Evolutionary conservation across 305 asterid species (phyloP).

Genomic region (Lippia alba): DNA sequence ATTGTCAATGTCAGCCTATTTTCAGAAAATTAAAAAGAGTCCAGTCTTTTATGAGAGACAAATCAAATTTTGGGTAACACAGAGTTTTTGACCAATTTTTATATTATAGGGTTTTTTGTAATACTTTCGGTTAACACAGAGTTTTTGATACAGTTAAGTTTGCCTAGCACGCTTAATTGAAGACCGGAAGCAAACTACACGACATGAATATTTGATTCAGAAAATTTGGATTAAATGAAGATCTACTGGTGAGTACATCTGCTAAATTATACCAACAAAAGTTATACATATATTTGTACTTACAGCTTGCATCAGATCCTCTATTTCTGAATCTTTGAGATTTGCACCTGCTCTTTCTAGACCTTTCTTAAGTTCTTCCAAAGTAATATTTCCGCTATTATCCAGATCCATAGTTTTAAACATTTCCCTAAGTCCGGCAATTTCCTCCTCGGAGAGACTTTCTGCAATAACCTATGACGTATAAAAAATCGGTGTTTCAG

Average conservation of each 20-base stretch:
- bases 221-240: too few relatives aligned
- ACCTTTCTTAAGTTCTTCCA: constrained; percentile 83
- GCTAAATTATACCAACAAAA: too few relatives aligned
- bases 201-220: too few relatives aligned
- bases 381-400: constrained; percentile 81
- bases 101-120: too few relatives aligned
- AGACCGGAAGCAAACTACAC: too few relatives aligned
- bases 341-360: constrained; percentile 82
- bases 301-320: constrained; percentile 80
- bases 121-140: too few relatives aligned
- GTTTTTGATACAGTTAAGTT: too few relatives aligned
- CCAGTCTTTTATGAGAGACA: too few relatives aligned
- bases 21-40: constrained; percentile 18
- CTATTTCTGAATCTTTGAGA: constrained; percentile 78
- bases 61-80: too few relatives aligned
- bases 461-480: constrained; percentile 84
- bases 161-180: too few relatives aligned
- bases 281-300: constrained; percentile 29
- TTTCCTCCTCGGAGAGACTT: constrained; percentile 88
- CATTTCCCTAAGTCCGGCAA: constrained; percentile 90
- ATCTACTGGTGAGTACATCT: too few relatives aligned
- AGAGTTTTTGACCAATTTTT: too few relatives aligned
- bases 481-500: constrained; percentile 21
- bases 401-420: constrained; percentile 87
- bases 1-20: constrained; percentile 87